These are phyloP conservation scores for Podila horticola DNA, from an alignment of 192 early-diverging fungal genomes.

Conservation along the genomic window DNA sequence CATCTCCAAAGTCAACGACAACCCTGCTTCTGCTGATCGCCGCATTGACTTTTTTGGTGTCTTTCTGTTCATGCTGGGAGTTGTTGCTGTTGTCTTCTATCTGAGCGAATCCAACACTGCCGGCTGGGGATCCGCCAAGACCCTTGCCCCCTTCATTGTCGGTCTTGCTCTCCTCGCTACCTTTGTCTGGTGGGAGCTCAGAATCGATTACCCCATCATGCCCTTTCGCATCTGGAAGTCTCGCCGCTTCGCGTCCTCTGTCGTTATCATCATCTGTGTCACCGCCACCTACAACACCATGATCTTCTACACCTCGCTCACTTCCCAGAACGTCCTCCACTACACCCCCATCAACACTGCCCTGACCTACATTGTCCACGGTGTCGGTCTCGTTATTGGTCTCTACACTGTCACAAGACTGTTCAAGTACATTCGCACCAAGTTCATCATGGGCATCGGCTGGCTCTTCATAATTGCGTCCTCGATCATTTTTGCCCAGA, in stretches of 20 bases:
- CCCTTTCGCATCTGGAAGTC: constrained; percentile 52
- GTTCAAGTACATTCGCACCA: constrained; percentile 21
- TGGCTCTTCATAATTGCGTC: constrained; percentile 26
- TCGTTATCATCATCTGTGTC: constrained; percentile 31
- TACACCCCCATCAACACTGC: constrained; percentile 54
- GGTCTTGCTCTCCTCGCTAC: constrained; percentile 38
- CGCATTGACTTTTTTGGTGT: constrained; percentile 32
- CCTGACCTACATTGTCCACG: constrained; percentile 55
- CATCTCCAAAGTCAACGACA: constrained; percentile 26
- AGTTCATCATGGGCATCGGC: constrained; percentile 40
- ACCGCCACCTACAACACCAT: constrained; percentile 49
- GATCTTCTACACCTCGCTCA: constrained; percentile 56
- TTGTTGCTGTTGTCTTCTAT: constrained; percentile 41
- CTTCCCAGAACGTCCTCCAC: constrained; percentile 54
- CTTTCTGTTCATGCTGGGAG: constrained; percentile 34
- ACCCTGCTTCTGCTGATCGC: constrained; percentile 15
- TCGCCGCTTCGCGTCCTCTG: constrained; percentile 47
- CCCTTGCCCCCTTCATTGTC: constrained; percentile 35
- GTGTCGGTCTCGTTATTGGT: constrained; percentile 50
- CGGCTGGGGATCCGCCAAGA: constrained; percentile 41
- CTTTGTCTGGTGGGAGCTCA: constrained; percentile 52
- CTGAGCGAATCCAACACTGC: constrained; percentile 35
- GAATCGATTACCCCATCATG: constrained; percentile 53
- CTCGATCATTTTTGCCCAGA: constrained; percentile 30
- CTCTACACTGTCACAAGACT: constrained; percentile 35